Evolutionary conservation across 2,329 filamentous ascomycete species (phyloP), one percentile per base, ranked within the genome.

Genomic region (Aspergillus quadrilineatus): DNA sequence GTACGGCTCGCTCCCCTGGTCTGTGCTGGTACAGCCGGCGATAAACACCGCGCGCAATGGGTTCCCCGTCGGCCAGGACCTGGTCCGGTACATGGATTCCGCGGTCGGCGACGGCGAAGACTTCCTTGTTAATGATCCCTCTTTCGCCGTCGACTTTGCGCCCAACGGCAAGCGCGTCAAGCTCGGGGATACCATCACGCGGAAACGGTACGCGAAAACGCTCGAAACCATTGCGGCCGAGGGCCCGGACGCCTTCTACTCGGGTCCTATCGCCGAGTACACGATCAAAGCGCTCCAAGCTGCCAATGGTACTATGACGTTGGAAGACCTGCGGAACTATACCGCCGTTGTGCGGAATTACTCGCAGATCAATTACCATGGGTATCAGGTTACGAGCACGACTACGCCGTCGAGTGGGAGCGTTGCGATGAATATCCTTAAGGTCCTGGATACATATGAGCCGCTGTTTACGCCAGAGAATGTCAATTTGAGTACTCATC

Each of bases 81-180:
- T 92, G 22, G 81, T 91, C 22, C 80, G 79, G 7, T 93, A 93
- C 66, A 93, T 96, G 83, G 69, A 78, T 0, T 77, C 70, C 3
- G 82, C 81, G 0, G 78, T 77, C 56, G 70, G 69, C 57, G 71
- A 57, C 55, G 64, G 77, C 6, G 73, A 81, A 48, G 81, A 90
- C 63, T 96, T 96, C 66, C 76, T 97, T 0, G 77, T 86, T 0
- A 80, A 89, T 3, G 85, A 97, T 55, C 86, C 88, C 0, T 83
- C 85, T 3, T 97, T 91, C 88, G 90, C 92, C 0, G 72, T 89
- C 47, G 93, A 97, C 69, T 97, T 97, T 75, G 92, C 91, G 2
- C 91, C 91, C 0, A 86, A 92, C 58, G 93, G 92, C 3, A 87
- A 82, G 0, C 78, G 90, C 2, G 65, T 96, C 0, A 78, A 82